Evolutionary conservation across 495 filamentous ascomycete species (phyloP), one percentile per base, ranked within the genome.

Genomic region (Penicillium maclennaniae): DNA sequence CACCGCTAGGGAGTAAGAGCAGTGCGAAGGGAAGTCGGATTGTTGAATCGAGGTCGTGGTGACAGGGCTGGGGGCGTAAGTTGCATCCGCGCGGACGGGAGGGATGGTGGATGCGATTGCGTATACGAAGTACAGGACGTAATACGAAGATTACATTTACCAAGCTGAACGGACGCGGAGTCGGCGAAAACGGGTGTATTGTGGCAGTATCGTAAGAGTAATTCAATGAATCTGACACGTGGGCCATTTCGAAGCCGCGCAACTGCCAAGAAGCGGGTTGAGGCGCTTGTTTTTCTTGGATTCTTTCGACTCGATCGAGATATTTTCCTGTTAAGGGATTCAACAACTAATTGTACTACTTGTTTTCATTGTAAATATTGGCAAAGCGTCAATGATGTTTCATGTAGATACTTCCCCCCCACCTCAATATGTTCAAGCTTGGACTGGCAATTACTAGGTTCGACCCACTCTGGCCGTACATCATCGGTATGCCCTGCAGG

Each of bases 41-140:
- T 43, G 45, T 36, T 43, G 41, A 37, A 40, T 46, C 40, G 46
- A 34, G 10, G 26, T 40, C 16, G 43, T 51, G 20, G 54, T 46
- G 36, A 26, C 36, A 28, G 16, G 47, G 40, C 51, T 37, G 44
- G 50, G 52, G 28, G 50, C 51, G 54, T 38, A 45, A 60, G 62
- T 66, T 54, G 60, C 55, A 59, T 51, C 25, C n/a, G 38, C 48
- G 43, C 47, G 53, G 60, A 59, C 31, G 53, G 52, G 55, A 54
- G 54, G 45, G 49, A 54, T 61, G 42, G 45, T 34, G 34, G 51
- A 47, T 37, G 31, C 3, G 38, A 43, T 58, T 19, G 43, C 36
- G 58, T 60, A 57, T 44, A 39, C 23, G 19, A 20, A 45, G 39
- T 44, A 60, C 53, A 21, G 19, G 19, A 60, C 53, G 23, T 7